Evolutionary conservation across 768 basidiomycete species (phyloP).

Genomic region (Pleurotus djamor): DNA sequence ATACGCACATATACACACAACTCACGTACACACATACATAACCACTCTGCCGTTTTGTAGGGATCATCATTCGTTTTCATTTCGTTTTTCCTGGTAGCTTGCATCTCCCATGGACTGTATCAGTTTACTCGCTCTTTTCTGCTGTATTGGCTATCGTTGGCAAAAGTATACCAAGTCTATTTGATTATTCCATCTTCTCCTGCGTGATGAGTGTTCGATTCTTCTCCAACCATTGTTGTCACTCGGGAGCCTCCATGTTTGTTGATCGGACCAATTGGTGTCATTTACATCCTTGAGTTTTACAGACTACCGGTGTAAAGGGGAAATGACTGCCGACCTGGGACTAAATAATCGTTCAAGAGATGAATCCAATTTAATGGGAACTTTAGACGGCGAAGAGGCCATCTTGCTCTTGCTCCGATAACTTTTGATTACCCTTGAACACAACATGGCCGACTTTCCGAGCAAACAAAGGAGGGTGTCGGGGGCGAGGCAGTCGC

Average conservation of each 20-base stretch:
- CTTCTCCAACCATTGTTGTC: too few relatives aligned
- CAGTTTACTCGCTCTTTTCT: background rate
- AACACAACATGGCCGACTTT: constrained; percentile 67
- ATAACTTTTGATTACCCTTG: constrained; percentile 52
- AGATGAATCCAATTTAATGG: background rate
- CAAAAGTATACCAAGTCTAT: constrained; percentile 15
- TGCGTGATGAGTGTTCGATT: too few relatives aligned
- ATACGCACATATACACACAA: background rate
- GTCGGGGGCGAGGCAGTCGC: constrained; percentile 27
- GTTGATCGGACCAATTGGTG: too few relatives aligned
- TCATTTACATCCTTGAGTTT: too few relatives aligned
- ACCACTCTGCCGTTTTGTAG: background rate
- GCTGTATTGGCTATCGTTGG: background rate
- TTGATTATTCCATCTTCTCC: constrained; percentile 14
- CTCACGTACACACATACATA: background rate
- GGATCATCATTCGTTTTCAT: constrained; percentile 1
- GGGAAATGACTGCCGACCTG: too few relatives aligned
- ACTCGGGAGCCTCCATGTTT: too few relatives aligned
- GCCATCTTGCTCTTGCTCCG: constrained; percentile 12
- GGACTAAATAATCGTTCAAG: too few relatives aligned
- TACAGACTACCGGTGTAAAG: too few relatives aligned
- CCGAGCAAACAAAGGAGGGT: constrained; percentile 61
- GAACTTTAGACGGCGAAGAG: constrained; percentile 12
- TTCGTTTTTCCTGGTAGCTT: background rate
- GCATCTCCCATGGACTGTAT: background rate